Evolutionary conservation across 2,329 filamentous ascomycete genomes (phyloP).

Genomic region (Alternaria sp.): DNA sequence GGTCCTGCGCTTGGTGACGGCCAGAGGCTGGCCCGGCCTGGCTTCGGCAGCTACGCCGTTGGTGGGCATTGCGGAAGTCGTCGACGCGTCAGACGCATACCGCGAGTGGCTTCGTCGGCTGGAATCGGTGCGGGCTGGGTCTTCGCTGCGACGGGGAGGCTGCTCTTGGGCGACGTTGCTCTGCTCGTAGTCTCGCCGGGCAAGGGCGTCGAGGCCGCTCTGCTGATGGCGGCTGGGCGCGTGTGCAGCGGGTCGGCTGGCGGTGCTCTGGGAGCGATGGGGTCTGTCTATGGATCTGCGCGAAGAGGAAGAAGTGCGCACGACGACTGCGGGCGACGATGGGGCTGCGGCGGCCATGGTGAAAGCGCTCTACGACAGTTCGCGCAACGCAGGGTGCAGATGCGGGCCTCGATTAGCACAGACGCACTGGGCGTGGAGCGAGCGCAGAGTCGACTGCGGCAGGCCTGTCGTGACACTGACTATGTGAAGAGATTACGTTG

Average conservation of each 20-base stretch:
- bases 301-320: slow-evolving; percentile 45
- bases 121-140: slow-evolving; percentile 65
- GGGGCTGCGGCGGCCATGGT: slow-evolving; percentile 50
- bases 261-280: slow-evolving; percentile 50
- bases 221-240: slow-evolving; percentile 52
- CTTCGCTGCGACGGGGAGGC: slow-evolving; percentile 68
- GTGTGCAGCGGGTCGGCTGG: slow-evolving; percentile 40
- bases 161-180: slow-evolving; percentile 68
- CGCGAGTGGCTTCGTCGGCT: slow-evolving; percentile 58
- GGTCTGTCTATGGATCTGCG: slow-evolving; percentile 46
- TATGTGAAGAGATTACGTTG: slow-evolving; percentile 21
- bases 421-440: slow-evolving; percentile 31
- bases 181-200: slow-evolving; percentile 77
- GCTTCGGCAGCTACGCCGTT: slow-evolving; percentile 50
- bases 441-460: slow-evolving; percentile 29
- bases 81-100: slow-evolving; percentile 57
- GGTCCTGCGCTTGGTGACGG: slow-evolving; percentile 65
- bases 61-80: slow-evolving; percentile 48
- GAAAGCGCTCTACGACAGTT: slow-evolving; percentile 29
- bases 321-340: slow-evolving; percentile 56
- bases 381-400: slow-evolving; percentile 37
- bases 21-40: slow-evolving; percentile 30
- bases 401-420: slow-evolving; percentile 23
- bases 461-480: slow-evolving; percentile 11
- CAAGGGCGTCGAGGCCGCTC: slow-evolving; percentile 60